Evolutionary conservation across 192 early-diverging fungal genomes (phyloP), one percentile per base, ranked within the genome.

Genomic region (Coemansia sp.): DNA sequence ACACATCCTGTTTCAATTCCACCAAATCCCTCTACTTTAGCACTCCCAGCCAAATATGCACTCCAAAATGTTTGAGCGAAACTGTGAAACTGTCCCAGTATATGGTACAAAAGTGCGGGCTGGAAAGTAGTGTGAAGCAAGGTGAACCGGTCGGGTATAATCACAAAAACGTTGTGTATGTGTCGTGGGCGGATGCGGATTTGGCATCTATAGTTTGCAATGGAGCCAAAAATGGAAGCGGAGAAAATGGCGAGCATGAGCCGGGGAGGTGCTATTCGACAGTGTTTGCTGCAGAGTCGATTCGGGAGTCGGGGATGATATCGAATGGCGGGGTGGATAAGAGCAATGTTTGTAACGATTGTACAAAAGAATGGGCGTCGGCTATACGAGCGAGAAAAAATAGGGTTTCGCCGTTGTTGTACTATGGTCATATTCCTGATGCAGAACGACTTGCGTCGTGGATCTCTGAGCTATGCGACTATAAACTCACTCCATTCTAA

Each of bases 371-470:
- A 59, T 80, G 77, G 77, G 69, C 59, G 9, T 60, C 57, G 8
- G 65, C 42, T 17, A 63, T 81, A 4, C 56, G 63, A 9, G 25
- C 47, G 5, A 66, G 65, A 57, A 68, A 71, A 40, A 51, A 66
- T 42, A 65, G 61, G 19, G 49, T 74, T 14, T 71, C 78, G 12
- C 78, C 78, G 12, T 40, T 81, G 23, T 60, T 81, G 8, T 81
- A 81, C 54, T 81, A 81, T 56, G 78, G 78, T 1, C 78, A 81
- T 48, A 74, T 81, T 37, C 69, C 78, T 0, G 73, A 81, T 62
- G 55, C 78, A 4, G 46, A 40, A 0, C 65, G 65, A 1, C 78
- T 81, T 20, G 78, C 78, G 5, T 58, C 72, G 4, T 81, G 78
- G 78, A 71, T 81, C 17, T 74, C 72, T 0, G 78, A 81, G 22